Conservation (phyloP, 2,329 filamentous ascomycete genomes). For the Parafenestella ontariensis region DNA sequence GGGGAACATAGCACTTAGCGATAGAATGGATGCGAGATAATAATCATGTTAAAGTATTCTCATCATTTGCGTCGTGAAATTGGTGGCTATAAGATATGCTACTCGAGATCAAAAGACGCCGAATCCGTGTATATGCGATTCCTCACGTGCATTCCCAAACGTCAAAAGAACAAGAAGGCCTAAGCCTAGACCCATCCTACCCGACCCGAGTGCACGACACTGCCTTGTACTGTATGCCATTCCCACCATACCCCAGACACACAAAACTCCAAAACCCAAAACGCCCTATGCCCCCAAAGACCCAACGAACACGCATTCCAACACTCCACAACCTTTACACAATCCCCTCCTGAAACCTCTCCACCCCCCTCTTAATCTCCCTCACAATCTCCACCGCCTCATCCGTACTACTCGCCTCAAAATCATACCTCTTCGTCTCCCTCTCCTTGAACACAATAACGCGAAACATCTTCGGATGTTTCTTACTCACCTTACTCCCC, state of each 20-base stretch:
- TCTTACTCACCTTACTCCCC: conserved; percentile 79
- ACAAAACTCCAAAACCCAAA: not conserved
- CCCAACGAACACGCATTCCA: not conserved
- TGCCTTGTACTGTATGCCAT: no score
- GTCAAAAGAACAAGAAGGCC: not conserved
- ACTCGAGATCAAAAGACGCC: not conserved
- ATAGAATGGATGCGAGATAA: no score
- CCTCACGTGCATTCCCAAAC: no score
- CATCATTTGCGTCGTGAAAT: not conserved
- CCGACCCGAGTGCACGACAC: not conserved
- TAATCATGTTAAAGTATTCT: no score
- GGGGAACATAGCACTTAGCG: no score
- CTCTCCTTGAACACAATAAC: conserved; percentile 78
- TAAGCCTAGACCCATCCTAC: not conserved
- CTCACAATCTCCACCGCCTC: conserved; percentile 81
- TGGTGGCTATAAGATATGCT: not conserved
- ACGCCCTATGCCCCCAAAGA: not conserved
- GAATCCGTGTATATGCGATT: not conserved
- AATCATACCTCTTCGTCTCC: conserved; percentile 83
- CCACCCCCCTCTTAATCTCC: conserved; percentile 78
- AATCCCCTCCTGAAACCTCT: conserved; percentile 65
- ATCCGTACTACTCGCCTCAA: conserved; percentile 74
- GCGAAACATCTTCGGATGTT: conserved; percentile 82
- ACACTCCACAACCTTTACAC: no score
- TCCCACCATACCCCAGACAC: no score